Evolutionary conservation across 305 asterid genomes (phyloP), one percentile per base, ranked within the genome.

Genomic region (Fraxinus floribunda): DNA sequence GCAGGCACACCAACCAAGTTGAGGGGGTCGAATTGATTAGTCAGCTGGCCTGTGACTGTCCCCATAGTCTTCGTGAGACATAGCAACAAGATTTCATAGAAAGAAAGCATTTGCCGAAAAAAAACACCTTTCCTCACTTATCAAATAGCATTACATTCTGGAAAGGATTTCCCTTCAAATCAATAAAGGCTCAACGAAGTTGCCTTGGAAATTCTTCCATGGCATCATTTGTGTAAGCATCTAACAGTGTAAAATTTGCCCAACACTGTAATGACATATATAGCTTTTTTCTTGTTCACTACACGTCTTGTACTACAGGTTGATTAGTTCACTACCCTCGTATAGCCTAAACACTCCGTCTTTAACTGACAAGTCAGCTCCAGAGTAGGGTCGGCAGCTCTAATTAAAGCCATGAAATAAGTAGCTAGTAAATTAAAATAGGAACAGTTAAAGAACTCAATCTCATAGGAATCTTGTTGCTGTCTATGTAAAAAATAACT

Each of bases 181-280:
- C 44, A 38, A 38, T 38, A 38, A 38, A 91, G 82, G 49, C 93
- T 94, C 78, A 95, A 92, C 86, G 92, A 95, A 89, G 98, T 95
- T 72, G 99, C 98, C 70, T 79, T 91, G 75, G 88, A 95, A 81
- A 95, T 95, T 85, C 98, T 95, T 79, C 94, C 98, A 36, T 89
- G 11, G 83, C 91, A 75, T 92, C 82, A 89, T n/a, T 18, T 29
- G 0, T 76, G 46, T 32, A 26, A 35, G 36, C 5, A 34, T 9
- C 5, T 49, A 9, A 22, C 35, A 76, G 15, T 3, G 15, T 30
- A 22, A 57, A 78, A 32, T 57, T 60, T 16, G 18, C 5, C 34
- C 7, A 49, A 46, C 18, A 46, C 57, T 13, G 57, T 46, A 46
- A 46, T 41, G 49, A 41, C 57, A 46, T 13, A 15, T 46, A 46